phyloP scores from a whole-genome alignment of 106 monocot species.

The Hemerocallis citrina region DNA sequence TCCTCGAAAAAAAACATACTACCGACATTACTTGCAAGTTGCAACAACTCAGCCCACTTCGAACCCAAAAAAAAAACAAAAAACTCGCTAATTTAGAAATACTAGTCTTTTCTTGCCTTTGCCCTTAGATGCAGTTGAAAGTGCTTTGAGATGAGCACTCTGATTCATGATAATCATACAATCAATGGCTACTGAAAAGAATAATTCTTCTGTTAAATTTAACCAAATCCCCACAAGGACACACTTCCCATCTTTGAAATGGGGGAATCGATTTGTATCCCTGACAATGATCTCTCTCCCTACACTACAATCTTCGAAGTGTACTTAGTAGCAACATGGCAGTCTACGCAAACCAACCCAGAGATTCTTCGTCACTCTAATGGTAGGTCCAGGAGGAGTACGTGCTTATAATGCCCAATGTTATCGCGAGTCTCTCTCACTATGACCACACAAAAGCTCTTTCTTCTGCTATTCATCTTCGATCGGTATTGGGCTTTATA shows the following conservation, averaged over 20 bases:
- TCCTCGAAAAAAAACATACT: no score
- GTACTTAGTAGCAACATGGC: conserved; percentile 52
- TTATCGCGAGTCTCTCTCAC: conserved; percentile 79
- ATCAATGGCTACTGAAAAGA: no score
- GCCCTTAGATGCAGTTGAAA: no score
- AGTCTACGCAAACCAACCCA: conserved; percentile 62
- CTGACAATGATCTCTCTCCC: conserved; percentile 71
- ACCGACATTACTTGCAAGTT: no score
- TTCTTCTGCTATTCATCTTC: conserved; percentile 72
- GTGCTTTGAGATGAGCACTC: no score
- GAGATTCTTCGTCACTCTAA: conserved; percentile 63
- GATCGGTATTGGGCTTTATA: conserved; percentile 54
- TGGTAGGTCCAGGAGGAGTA: conserved; percentile 43
- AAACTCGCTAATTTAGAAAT: no score
- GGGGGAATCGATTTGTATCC: conserved; percentile 56
- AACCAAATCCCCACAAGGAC: conserved; percentile 29
- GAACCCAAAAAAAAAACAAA: no score
- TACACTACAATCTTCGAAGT: conserved; percentile 55
- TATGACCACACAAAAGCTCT: conserved; percentile 44
- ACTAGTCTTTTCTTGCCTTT: no score
- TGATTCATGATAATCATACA: no score
- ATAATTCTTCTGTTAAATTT: not conserved
- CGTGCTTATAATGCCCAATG: conserved; percentile 69
- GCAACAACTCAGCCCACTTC: no score
- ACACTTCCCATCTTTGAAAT: conserved; percentile 30